phyloP scores from a whole-genome alignment of 208 protist genomes.

The Phytomonas francai region DNA sequence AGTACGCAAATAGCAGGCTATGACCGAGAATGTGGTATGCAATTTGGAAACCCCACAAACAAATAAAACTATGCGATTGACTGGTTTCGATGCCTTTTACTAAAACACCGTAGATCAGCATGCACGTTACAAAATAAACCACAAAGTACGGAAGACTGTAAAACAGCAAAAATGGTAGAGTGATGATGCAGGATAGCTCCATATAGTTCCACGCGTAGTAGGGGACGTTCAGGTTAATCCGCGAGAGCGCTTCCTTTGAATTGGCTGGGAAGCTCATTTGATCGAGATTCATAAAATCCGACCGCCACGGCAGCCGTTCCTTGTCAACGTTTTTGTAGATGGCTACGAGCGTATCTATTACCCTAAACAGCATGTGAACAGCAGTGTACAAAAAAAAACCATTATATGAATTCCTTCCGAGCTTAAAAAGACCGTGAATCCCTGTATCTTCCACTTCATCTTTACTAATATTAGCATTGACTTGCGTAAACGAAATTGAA shows the following conservation, averaged over 20 bases:
- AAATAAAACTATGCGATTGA: constrained; percentile 18
- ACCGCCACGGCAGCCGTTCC: constrained; percentile 61
- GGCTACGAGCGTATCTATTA: neutral
- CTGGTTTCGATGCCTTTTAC: constrained; percentile 19
- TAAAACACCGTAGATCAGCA: constrained; percentile 35
- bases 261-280: constrained; percentile 46
- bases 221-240: constrained; percentile 77
- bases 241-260: constrained; percentile 28
- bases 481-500: neutral
- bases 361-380: neutral
- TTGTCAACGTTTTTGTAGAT: constrained; percentile 26
- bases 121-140: constrained; percentile 21
- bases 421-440: neutral
- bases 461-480: neutral
- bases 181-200: constrained; percentile 46
- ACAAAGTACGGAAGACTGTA: constrained; percentile 55
- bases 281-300: constrained; percentile 50
- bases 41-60: constrained; percentile 27
- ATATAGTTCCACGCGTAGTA: constrained; percentile 80
- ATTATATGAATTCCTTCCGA: neutral
- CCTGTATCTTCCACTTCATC: neutral
- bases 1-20: constrained; percentile 22
- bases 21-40: constrained; percentile 40
- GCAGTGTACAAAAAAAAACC: constrained; percentile 5
- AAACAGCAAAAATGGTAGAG: constrained; percentile 53